phyloP scores from a whole-genome alignment of 495 filamentous ascomycete species.

The Aspergillus campestris region DNA sequence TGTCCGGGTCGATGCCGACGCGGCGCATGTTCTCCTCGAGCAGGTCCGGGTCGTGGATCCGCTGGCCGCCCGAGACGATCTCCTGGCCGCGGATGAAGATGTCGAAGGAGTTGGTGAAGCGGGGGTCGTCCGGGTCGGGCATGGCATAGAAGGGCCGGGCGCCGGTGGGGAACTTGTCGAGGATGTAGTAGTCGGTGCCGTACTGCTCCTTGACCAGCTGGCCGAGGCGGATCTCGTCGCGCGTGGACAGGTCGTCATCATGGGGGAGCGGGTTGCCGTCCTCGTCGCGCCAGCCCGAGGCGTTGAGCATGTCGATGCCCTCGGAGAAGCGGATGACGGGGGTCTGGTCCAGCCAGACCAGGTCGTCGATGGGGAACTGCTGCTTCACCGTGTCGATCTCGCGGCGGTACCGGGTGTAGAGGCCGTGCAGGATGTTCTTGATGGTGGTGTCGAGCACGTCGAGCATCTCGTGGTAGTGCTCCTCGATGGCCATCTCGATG shows the following conservation, averaged over 20 bases:
- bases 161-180: constrained; percentile 84
- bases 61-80: constrained; percentile 84
- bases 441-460: constrained; percentile 68
- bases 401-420: constrained; percentile 55
- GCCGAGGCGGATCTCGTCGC: constrained; percentile 82
- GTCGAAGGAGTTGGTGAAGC: constrained; percentile 85
- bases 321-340: constrained; percentile 74
- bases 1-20: constrained; percentile 62
- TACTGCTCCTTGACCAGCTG: constrained; percentile 77
- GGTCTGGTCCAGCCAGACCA: constrained; percentile 75
- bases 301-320: constrained; percentile 69
- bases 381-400: constrained; percentile 60
- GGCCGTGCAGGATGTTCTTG: constrained; percentile 70
- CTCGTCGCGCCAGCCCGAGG: constrained; percentile 71
- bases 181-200: constrained; percentile 83
- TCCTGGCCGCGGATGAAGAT: constrained; percentile 93
- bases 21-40: constrained; percentile 70
- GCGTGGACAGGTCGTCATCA: constrained; percentile 71
- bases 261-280: constrained; percentile 59
- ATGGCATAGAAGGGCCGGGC: constrained; percentile 94
- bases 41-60: constrained; percentile 72
- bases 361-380: constrained; percentile 57
- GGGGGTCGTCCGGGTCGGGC: constrained; percentile 65
- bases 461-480: constrained; percentile 80
- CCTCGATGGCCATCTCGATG: constrained; percentile 90